These are phyloP conservation scores for Lantana camara DNA, from an alignment of 257 asterid species.

Conservation along the genomic window DNA sequence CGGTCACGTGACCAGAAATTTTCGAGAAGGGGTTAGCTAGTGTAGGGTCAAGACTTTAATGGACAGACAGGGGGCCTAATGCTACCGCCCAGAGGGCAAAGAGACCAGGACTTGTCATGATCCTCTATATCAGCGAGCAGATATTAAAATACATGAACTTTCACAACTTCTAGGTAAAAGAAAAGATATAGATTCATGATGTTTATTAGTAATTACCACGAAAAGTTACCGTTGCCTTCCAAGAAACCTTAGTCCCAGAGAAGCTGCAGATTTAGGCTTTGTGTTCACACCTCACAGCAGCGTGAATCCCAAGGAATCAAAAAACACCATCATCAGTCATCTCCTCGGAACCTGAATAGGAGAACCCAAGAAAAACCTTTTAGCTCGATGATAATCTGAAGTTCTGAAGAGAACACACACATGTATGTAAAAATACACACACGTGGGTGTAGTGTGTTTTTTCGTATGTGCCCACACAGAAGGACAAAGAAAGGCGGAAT, in stretches of 20 bases:
- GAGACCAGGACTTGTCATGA: constrained; percentile 12
- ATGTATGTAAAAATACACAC: constrained; percentile 4
- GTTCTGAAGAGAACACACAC: neutral
- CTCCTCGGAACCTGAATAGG: constrained; percentile 25
- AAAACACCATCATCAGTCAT: constrained; percentile 21
- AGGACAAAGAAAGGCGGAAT: constrained; percentile 25
- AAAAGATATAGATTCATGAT: neutral
- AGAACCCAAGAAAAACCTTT: constrained; percentile 14
- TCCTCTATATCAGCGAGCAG: neutral
- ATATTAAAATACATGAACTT: neutral
- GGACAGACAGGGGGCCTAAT: constrained; percentile 9
- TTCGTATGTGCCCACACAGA: constrained; percentile 8
- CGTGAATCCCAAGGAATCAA: constrained; percentile 28
- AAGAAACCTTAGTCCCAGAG: constrained; percentile 17
- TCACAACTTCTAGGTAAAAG: constrained; percentile 21
- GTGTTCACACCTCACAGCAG: neutral
- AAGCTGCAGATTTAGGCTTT: constrained; percentile 27
- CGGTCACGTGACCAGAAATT: constrained; percentile 38
- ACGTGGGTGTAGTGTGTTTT: constrained; percentile 15
- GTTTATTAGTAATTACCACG: constrained; percentile 4
- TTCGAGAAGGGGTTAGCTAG: neutral
- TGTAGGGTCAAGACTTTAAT: neutral
- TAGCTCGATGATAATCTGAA: neutral
- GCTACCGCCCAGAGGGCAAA: constrained; percentile 6
- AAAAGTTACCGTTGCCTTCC: constrained; percentile 37